Base-by-base conservation (phyloP, 768 basidiomycete species). In the Trametes sanguinea region DNA sequence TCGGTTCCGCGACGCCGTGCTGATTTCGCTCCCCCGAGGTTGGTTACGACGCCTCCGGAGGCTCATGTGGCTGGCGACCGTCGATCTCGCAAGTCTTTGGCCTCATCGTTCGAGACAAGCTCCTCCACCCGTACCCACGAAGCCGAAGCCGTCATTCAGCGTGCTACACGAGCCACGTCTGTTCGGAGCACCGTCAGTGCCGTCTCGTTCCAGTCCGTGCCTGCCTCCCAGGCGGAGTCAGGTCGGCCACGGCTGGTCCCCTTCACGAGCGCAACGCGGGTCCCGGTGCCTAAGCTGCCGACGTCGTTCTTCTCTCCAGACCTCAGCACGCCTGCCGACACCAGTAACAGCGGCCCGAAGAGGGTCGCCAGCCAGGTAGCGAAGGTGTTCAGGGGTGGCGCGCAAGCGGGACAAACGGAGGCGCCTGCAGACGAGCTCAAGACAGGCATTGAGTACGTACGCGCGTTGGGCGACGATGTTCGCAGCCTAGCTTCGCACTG, bases 371-470 rank as follows among this genome's bases (percentile, higher is more conserved):
- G 89, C 71, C 87, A 90, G 74, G 80, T 79, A 54, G 89, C 85
- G 9, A 83, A 83, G 62, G 84, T 90, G 22, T 81, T 81, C 62
- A 76, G 78, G 56, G 69, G 72, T 57, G 76, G 65, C 68, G 30
- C 35, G 30, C 47, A 76, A 71, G 48, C 76, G 75, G 61, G 72
- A 65, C 50, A 54, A 35, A 51, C 54, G 30, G 75, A 73, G 42
- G 7, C 48, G 17, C 84, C 82, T 67, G 78, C 76, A 30, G 90
- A 91, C 70, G 90, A 89, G 53, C 79, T 92, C 29, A 77, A 79
- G 30, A 83, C 88, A 71, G 87, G 88, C 6, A 79, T 89, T 65
- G 85, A 85, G 66, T 91, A 90, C 66, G 85, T 91, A 42, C 83
- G 83, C 53, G 82, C 87, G 13, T 77, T 90, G 58, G 90, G 88